Base-by-base conservation (phyloP, 352 stramenopile genomes). In the Phytopythium kandeliae region DNA sequence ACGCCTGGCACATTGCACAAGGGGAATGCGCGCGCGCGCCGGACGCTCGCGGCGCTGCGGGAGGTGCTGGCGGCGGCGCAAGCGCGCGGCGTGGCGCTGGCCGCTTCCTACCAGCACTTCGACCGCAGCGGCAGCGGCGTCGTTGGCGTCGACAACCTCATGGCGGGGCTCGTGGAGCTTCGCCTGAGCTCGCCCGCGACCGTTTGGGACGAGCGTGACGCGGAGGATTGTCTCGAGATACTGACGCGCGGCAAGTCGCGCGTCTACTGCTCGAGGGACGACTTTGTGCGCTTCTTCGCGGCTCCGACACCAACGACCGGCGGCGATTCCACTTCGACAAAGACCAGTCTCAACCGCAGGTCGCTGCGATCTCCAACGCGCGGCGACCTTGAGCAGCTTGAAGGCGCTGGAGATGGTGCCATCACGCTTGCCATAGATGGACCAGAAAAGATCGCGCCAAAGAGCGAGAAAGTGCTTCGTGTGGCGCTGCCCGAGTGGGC, bases 61-160 rank as follows among this genome's bases (percentile, higher is more conserved):
- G 59, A 71, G 22, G 74, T 88, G 33, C 59, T 88, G 11, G 53
- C 31, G 0, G 77, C 85, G 48, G 74, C 77, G 31, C 55, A 67
- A 30, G 58, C 45, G 17, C 77, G 77, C 13, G 77, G 74, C 22
- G 70, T 88, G 13, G 62, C 65, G 13, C 51, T 86, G 10, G 65
- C 55, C 7, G 63, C 74, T 25, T 83, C 74, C 25, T 88, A 78
- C 35, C 55, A 63, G 11, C 77, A 88, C 54, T 88, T 88, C 35
- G 74, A 83, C 46, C 71, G 69, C 10, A 49, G 43, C 4, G 67
- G 65, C 15, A 51, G 78, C 35, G 70, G 70, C 0, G 59, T 85
- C 22, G 74, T 86, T 3, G 62, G 68, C 13, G 60, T 69, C 15
- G 70, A 82, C 34, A 63, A 78, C 50, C 64, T 88, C 54, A 71